Base-by-base conservation (phyloP, 2,329 filamentous ascomycete species). In the Trichoderma sp. region DNA sequence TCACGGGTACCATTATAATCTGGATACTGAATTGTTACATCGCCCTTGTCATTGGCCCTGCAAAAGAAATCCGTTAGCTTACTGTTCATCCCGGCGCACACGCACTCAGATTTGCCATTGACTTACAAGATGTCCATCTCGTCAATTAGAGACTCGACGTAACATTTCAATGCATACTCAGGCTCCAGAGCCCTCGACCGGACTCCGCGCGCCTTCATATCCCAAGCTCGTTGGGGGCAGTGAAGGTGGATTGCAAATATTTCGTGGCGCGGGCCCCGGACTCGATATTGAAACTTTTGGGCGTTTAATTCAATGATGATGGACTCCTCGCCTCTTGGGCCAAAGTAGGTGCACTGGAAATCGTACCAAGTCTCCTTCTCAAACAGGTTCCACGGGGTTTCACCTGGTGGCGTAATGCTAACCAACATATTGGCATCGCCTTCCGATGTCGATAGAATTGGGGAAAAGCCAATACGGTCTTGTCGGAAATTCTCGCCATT, bases 221-320 rank as follows among this genome's bases (percentile, higher is more conserved):
- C 80, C 80, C 80, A 81, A 1, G 79, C 76, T 11, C 76, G 74
- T 6, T 71, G 72, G 6, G 76, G 70, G 36, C 80, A 81, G 32
- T 81, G 80, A 3, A 81, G 59, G 39, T 75, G 76, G 3, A 78
- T 61, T n/a, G 69, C 43, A 2, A 74, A 74, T 2, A 79, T 15
- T 15, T 79, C 76, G 13, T 75, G 62, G 6, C 15, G 39, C 30
- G 63, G 36, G 3, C 75, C 73, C 32, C 73, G 73, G 43, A 76
- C 80, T 15, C 62, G 61, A 67, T 77, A 74, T 2, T 66, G 32
- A 26, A 78, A 78, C 0, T 72, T 78, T 4, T 75, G 55, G 7
- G 78, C 76, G 26, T 81, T 75, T 1, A 81, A 71, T 23, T 78
- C 76, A 5, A 81, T 68, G 15, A 74, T 43, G 59, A 78, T 74